Percentiles rank a stretch among this genome's conserved stretches.
phyloP scores from a whole-genome alignment of 352 stramenopile species.

The Phytophthora crassamura region DNA sequence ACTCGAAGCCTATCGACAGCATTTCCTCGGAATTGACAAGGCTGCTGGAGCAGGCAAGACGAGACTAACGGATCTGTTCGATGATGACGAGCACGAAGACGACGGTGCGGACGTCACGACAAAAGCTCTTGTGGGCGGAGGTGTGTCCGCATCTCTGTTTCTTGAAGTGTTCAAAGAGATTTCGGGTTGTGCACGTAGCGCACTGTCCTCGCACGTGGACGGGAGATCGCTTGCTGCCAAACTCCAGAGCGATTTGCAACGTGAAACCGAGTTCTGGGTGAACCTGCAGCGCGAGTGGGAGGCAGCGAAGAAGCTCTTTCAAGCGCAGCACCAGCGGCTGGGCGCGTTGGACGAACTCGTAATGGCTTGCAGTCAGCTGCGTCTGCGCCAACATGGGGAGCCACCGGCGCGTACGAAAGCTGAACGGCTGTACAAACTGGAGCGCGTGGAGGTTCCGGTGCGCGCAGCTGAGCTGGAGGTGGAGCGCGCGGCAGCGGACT shows the following conservation, averaged over 20 bases:
- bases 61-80: conserved; percentile 17
- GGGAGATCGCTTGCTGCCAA: conserved; percentile 14
- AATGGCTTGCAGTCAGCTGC: conserved; percentile 80
- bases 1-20: conserved; percentile 57
- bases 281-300: conserved; percentile 62
- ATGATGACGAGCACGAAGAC: conserved; percentile 20
- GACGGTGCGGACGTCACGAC: conserved; percentile 8
- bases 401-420: conserved; percentile 32
- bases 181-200: conserved; percentile 30
- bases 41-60: conserved; percentile 17
- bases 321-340: conserved; percentile 75
- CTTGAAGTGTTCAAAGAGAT: conserved; percentile 74
- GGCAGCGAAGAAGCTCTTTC: conserved; percentile 67
- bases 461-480: conserved; percentile 49
- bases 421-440: conserved; percentile 69
- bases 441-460: conserved; percentile 48
- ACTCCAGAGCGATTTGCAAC: conserved; percentile 43
- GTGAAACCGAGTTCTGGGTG: conserved; percentile 56
- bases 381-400: conserved; percentile 55
- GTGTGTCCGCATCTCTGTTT: conserved; percentile 41
- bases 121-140: conserved; percentile 4
- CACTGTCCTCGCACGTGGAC: conserved; percentile 15
- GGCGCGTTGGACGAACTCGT: conserved; percentile 75
- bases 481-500: conserved; percentile 50
- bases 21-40: conserved; percentile 64